A percentile compares a stretch with the other conserved stretches of the same genome.
Evolutionary conservation across 2,329 filamentous ascomycete species (phyloP).

Genomic region (Aspergillus flavus): DNA sequence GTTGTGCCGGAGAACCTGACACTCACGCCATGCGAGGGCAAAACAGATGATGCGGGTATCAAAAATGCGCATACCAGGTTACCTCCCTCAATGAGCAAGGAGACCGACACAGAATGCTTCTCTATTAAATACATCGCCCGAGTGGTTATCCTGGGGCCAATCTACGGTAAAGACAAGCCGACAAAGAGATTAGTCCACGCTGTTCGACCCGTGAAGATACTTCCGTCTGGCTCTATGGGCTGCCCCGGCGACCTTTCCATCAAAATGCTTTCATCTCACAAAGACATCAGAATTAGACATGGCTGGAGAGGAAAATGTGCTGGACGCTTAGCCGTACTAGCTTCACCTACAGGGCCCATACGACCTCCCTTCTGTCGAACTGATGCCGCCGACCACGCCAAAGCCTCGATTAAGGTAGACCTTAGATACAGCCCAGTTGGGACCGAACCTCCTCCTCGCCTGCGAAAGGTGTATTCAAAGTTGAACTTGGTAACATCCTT

Average conservation of each 20-base stretch:
- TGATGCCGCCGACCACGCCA: not conserved
- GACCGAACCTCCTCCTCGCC: not conserved
- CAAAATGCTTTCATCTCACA: not conserved
- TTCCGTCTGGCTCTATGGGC: not conserved
- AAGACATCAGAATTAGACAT: not conserved
- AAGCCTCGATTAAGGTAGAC: not conserved
- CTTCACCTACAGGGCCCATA: not conserved
- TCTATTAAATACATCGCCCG: not conserved
- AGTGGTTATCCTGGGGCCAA: not conserved
- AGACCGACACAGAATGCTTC: not conserved
- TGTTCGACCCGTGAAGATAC: not conserved
- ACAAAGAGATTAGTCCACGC: not conserved
- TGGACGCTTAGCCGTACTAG: not conserved
- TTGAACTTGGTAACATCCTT: not conserved
- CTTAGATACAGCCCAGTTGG: not conserved
- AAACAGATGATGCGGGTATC: not conserved
- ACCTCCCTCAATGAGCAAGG: not conserved
- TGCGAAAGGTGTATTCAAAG: not conserved
- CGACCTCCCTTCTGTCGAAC: not conserved
- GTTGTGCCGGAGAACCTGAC: not conserved
- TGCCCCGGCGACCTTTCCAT: accelerated
- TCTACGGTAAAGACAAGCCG: not conserved
- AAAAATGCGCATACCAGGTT: not conserved
- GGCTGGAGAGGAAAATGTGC: not conserved
- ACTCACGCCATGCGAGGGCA: not conserved